Conservation (phyloP, 345 rosid genomes). For the Eucalyptus fibrosa region DNA sequence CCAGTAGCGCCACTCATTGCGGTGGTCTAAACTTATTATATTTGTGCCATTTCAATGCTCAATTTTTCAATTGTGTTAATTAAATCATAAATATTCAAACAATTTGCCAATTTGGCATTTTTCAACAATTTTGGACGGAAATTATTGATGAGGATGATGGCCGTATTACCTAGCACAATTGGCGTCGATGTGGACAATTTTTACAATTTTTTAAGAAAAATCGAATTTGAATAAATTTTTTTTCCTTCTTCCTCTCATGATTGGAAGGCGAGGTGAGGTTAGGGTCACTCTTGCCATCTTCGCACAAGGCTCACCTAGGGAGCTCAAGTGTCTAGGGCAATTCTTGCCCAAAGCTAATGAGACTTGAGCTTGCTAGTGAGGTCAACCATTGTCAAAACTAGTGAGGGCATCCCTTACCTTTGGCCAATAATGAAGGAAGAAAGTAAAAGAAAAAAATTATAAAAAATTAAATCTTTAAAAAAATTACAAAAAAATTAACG, state of each 20-base stretch:
- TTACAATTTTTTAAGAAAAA: no score
- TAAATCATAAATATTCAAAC: no score
- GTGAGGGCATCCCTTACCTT: no score
- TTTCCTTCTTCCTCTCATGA: neutral
- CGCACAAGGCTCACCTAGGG: neutral
- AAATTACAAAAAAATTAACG: no score
- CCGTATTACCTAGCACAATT: fast-evolving
- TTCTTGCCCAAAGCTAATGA: no score
- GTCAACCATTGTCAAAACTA: fast-evolving
- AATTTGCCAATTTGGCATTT: no score
- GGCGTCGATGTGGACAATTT: fast-evolving
- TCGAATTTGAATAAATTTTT: no score
- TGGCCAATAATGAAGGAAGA: neutral
- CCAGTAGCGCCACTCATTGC: no score
- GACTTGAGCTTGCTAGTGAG: no score
- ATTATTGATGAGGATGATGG: fast-evolving
- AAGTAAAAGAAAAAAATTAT: no score
- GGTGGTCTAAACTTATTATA: neutral
- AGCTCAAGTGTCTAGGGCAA: fast-evolving
- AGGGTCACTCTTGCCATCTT: fast-evolving
- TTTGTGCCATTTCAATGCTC: no score
- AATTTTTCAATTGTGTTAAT: fast-evolving
- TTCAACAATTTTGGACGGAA: fast-evolving
- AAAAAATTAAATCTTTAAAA: no score
- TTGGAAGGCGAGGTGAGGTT: neutral